A percentile compares a stretch with the other conserved stretches of the same genome.
phyloP scores from a whole-genome alignment of 163 green algal genomes.

The Picocystis sp. region DNA sequence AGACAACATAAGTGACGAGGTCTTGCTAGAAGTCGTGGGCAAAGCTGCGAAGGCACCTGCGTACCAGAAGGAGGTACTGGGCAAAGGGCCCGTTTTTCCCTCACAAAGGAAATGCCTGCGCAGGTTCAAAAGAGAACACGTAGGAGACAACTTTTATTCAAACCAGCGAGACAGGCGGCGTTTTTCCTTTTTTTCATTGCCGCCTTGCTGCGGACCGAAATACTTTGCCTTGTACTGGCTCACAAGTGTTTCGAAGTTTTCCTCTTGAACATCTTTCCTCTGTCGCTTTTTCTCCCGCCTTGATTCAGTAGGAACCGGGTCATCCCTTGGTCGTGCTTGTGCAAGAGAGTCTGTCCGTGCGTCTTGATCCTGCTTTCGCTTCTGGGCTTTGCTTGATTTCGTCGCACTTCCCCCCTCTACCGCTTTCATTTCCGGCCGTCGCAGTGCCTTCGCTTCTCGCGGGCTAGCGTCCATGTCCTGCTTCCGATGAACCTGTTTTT shows the following conservation, averaged over 20 bases:
- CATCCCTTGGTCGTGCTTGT: neutral
- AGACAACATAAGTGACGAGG: conserved; percentile 2
- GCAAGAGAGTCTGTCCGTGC: neutral
- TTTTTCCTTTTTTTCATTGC: no score
- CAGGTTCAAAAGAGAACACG: no score
- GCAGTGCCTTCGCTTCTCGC: neutral
- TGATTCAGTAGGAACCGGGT: neutral
- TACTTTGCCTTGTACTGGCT: conserved; percentile 6
- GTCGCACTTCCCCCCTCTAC: neutral
- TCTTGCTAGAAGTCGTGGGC: neutral
- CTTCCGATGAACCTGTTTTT: neutral
- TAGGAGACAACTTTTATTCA: no score
- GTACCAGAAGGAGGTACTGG: no score
- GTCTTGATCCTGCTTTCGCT: neutral
- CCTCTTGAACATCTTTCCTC: neutral
- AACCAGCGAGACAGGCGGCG: no score
- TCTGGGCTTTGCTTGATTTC: neutral
- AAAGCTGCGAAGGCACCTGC: no score
- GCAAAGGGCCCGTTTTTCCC: no score
- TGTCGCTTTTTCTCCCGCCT: conserved; percentile 1
- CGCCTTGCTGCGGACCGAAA: neutral
- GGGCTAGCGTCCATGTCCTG: neutral
- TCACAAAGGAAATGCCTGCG: no score
- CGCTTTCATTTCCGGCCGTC: neutral
- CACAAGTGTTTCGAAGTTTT: conserved; percentile 5